Percentiles rank a stretch among this genome's conserved stretches.
Conservation (phyloP, 805 yeast species). For the Saccharomycopsis schoenii region DNA sequence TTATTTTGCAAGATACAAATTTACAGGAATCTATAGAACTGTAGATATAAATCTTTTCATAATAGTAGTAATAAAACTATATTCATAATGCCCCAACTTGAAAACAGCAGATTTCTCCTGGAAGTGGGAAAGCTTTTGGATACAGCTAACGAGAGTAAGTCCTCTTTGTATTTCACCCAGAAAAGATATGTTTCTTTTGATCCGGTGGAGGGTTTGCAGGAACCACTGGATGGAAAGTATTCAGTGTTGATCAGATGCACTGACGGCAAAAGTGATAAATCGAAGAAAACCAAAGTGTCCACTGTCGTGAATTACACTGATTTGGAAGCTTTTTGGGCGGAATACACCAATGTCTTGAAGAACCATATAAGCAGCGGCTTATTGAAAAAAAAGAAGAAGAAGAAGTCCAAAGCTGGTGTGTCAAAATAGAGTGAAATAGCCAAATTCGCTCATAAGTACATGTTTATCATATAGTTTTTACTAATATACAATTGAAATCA, state of each 20-base stretch:
- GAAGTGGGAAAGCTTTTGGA: constrained; percentile 6
- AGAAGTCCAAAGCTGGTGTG: constrained; percentile 32
- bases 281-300: constrained; percentile 48
- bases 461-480: no score
- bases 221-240: constrained; percentile 28
- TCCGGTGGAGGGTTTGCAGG: constrained; percentile 22
- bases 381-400: constrained; percentile 74
- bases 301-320: constrained; percentile 58
- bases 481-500: no score
- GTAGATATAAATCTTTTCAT: background rate
- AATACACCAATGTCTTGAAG: constrained; percentile 61
- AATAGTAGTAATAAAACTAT: no score
- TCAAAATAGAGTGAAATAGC: background rate
- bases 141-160: constrained; percentile 30
- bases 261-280: constrained; percentile 42
- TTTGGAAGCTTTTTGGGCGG: constrained; percentile 67
- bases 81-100: background rate
- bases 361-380: constrained; percentile 64
- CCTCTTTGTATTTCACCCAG: constrained; percentile 51
- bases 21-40: background rate
- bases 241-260: constrained; percentile 62
- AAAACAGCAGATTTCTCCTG: constrained; percentile 9
- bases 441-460: background rate
- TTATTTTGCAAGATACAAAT: no score
- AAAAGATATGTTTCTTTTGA: constrained; percentile 33